Evolutionary conservation across 176 grass and related monocot species (phyloP).

Genomic region (Neostapfia colusana): DNA sequence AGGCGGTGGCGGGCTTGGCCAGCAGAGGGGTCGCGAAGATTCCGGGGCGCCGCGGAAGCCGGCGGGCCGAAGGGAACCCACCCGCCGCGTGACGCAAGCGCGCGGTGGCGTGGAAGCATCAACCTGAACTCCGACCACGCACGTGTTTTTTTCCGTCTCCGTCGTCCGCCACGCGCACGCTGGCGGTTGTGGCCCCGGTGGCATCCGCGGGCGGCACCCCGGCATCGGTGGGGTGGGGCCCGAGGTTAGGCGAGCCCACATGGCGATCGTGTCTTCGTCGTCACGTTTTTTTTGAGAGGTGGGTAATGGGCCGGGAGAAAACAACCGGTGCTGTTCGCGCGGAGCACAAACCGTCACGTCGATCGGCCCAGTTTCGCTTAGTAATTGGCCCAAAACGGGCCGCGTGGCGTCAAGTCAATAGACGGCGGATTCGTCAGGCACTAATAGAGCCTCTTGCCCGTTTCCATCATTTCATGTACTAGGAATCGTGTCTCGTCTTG

Average conservation of each 20-base stretch:
- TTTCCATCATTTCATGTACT: too few relatives aligned
- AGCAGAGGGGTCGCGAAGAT: neutral
- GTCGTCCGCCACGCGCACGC: neutral
- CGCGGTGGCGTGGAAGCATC: conserved; percentile 23
- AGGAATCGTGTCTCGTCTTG: too few relatives aligned
- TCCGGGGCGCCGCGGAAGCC: conserved; percentile 25
- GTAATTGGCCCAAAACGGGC: too few relatives aligned
- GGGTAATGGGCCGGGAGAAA: too few relatives aligned
- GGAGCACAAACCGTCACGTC: too few relatives aligned
- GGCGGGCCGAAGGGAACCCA: neutral
- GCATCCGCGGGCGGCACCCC: neutral
- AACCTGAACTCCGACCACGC: neutral
- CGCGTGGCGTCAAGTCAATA: too few relatives aligned
- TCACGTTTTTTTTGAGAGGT: too few relatives aligned
- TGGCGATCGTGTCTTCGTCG: neutral
- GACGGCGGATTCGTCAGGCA: too few relatives aligned
- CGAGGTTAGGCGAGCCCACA: neutral
- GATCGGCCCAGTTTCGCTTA: too few relatives aligned
- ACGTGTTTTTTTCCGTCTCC: neutral
- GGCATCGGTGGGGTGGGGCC: neutral
- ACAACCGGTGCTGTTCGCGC: too few relatives aligned
- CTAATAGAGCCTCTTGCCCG: too few relatives aligned
- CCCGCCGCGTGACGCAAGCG: neutral
- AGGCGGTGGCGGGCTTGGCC: neutral
- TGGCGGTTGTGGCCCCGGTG: neutral